Evolutionary conservation across 495 filamentous ascomycete genomes (phyloP).

Genomic region (Penicillium maclennaniae): DNA sequence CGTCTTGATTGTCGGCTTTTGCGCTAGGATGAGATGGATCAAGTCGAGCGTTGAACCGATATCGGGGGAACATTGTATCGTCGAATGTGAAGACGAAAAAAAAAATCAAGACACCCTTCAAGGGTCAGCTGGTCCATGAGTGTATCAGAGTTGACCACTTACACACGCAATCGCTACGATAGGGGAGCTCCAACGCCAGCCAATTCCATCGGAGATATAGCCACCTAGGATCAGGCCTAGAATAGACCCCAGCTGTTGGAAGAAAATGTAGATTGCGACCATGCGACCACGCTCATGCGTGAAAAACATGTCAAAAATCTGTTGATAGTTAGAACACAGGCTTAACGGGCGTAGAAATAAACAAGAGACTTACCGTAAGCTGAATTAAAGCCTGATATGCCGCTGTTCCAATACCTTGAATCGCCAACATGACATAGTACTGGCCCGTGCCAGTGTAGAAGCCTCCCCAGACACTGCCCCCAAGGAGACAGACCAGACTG

Average conservation of each 20-base stretch:
- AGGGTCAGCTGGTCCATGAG: background rate
- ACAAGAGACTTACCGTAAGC: conserved; percentile 17
- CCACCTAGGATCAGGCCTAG: conserved; percentile 27
- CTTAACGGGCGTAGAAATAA: background rate
- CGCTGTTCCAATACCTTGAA: conserved; percentile 28
- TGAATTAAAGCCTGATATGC: conserved; percentile 32
- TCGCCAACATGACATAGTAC: conserved; percentile 22
- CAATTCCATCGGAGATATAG: conserved; percentile 26
- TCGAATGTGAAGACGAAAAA: conserved; percentile 35
- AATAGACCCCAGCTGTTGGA: conserved; percentile 27
- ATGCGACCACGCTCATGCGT: conserved; percentile 26
- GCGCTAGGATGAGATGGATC: background rate
- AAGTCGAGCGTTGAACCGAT: conserved; percentile 14
- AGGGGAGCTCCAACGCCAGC: conserved; percentile 34
- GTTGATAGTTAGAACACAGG: background rate
- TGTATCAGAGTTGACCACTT: background rate
- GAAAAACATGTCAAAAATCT: conserved; percentile 33
- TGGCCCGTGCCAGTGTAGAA: conserved; percentile 23
- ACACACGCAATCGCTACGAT: conserved; percentile 33
- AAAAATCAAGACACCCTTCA: conserved; percentile 22
- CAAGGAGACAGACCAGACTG: conserved; percentile 21
- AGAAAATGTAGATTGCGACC: conserved; percentile 28
- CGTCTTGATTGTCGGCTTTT: background rate
- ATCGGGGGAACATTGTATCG: conserved; percentile 33
- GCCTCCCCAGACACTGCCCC: conserved; percentile 24